Evolutionary conservation across 495 filamentous ascomycete genomes (phyloP), one percentile per base, ranked within the genome.

Genomic region (Apodospora peruviana): DNA sequence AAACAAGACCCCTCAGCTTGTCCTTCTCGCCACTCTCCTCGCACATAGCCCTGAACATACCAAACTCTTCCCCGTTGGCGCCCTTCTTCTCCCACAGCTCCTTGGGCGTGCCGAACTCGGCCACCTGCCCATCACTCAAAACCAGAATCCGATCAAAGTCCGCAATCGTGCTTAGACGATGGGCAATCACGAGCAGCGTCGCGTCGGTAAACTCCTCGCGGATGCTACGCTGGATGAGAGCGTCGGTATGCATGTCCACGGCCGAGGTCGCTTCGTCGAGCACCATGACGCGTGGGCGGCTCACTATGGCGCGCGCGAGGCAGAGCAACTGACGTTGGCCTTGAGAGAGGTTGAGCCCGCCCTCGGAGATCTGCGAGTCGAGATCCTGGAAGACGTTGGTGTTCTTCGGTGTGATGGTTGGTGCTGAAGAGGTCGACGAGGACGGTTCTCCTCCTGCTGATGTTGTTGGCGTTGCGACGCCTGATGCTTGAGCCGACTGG

Each of bases 191-290:
- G n/a, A 94, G 58, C 9, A 94, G 63, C 0, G 89, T 91, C n/a
- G 80, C 80, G 49, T 83, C 78, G 8, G 72, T 76, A 47, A 93
- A 94, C 61, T 90, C 87, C 40, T 86, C 81, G 14, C 88, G 77
- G 52, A 95, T 94, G 41, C 79, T 85, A 11, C 84, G 75, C 67
- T 95, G 88, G 53, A 96, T 93, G 14, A 91, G 69, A 5, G 77
- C 71, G 62, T 96, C 90, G 0, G 87, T 93, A 32, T 82, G 78
- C 83, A 88, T 90, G 64, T 95, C 90, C 4, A 96, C 88, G 2
- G 90, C 87, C 4, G 81, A 86, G 0, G 90, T 96, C 0, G 90
- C 90, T 67, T 96, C 90, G 59, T 96, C 90, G 9, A 96, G 75
- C 8, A 96, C 82, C 78, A 96, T 85, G 50, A 96, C 84, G 56